A percentile compares a stretch with the other conserved stretches of the same genome.
Conservation (phyloP, 2,329 filamentous ascomycete genomes). For the Xylariaceae sp. region DNA sequence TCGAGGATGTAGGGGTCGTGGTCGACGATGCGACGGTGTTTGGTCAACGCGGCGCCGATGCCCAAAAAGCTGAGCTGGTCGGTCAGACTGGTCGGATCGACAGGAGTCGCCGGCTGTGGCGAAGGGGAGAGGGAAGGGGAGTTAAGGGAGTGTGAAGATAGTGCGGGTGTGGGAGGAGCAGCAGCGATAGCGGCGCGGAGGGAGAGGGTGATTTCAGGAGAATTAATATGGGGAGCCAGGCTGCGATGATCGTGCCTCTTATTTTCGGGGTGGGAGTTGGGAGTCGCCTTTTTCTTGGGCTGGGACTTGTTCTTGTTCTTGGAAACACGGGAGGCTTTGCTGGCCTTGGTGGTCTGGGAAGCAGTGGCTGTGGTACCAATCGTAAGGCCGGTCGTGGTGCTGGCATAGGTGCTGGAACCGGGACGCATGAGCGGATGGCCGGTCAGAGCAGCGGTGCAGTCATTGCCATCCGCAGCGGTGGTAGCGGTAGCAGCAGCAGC, state of each 20-base stretch:
- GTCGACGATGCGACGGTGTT: conserved; percentile 34
- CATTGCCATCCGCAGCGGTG: no score
- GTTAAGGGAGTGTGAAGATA: conserved; percentile 35
- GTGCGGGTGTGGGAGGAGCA: conserved; percentile 32
- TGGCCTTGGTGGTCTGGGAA: no score
- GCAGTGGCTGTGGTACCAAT: no score
- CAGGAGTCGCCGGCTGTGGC: conserved; percentile 43
- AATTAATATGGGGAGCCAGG: conserved; percentile 17
- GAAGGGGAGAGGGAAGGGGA: conserved; percentile 33
- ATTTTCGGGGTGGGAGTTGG: conserved; percentile 7
- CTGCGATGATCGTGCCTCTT: conserved; percentile 15
- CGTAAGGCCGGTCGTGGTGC: no score
- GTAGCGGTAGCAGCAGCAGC: no score
- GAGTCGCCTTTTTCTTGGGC: conserved; percentile 3
- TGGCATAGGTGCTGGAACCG: no score
- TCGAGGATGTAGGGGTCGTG: conserved; percentile 15
- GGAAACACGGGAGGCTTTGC: conserved; percentile 5
- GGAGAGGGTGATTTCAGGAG: conserved; percentile 15
- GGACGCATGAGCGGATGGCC: no score
- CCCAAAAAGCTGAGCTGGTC: conserved; percentile 27
- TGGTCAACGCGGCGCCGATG: conserved; percentile 27
- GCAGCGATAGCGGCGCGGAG: conserved; percentile 20
- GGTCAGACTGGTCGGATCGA: conserved; percentile 29
- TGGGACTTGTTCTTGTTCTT: conserved; percentile 10
- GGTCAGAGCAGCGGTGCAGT: no score